Conservation (phyloP, 306 rosid genomes). For the Fagus crenata region DNA sequence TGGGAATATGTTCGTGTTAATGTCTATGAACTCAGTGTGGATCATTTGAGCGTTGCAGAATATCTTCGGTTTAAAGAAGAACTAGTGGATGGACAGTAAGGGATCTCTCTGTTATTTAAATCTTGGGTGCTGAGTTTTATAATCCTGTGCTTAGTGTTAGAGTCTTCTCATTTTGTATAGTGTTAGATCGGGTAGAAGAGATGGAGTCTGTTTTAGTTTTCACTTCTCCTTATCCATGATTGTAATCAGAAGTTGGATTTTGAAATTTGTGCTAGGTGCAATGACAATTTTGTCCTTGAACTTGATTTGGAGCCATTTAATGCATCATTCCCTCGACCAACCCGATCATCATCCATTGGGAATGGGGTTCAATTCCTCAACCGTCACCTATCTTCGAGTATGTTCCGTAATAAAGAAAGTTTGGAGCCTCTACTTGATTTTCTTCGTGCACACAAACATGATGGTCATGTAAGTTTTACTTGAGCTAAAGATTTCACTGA, state of each 20-base stretch:
- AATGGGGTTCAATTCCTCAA: conserved; percentile 97
- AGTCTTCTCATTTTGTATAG: no score
- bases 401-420: conserved; percentile 82
- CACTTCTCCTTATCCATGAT: no score
- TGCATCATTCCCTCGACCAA: conserved; percentile 77
- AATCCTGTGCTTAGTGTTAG: no score
- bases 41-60: conserved; percentile 74
- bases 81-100: conserved; percentile 72
- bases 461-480: conserved; percentile 64
- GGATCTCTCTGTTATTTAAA: conserved; percentile 19
- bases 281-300: conserved; percentile 57
- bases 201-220: no score
- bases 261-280: conserved; percentile 31
- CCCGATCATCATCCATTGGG: conserved; percentile 87
- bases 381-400: conserved; percentile 83
- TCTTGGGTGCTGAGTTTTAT: no score
- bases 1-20: conserved; percentile 93
- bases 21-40: conserved; percentile 76
- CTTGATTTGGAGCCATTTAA: conserved; percentile 95
- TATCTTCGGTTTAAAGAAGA: conserved; percentile 86
- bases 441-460: conserved; percentile 76
- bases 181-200: no score
- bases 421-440: conserved; percentile 85
- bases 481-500: conserved; percentile 5
- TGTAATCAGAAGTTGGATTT: no score